Percentiles rank a stretch among this genome's conserved stretches.
phyloP scores from a whole-genome alignment of 2,329 filamentous ascomycete genomes.

The Diaporthe citri region DNA sequence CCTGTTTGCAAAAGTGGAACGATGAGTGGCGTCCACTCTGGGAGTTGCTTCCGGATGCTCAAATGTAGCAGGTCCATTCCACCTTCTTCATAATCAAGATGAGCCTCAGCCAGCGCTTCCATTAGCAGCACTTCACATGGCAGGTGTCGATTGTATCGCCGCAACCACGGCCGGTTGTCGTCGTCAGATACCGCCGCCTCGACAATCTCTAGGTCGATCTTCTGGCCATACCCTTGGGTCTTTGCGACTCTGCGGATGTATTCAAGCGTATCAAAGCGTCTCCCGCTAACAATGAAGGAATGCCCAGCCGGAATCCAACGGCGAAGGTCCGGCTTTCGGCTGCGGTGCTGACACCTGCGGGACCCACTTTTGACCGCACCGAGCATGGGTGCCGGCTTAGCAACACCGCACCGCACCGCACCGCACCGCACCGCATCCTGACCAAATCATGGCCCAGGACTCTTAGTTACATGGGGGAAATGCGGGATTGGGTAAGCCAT shows the following conservation, averaged over 20 bases:
- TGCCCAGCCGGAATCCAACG: too few relatives aligned
- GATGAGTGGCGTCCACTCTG: not conserved
- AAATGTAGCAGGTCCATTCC: not conserved
- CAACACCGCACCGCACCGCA: not conserved
- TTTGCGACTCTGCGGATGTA: not conserved
- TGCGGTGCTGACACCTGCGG: slow-evolving; percentile 10
- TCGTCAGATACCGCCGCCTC: not conserved
- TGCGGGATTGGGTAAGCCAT: not conserved
- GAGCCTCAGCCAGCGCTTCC: not conserved
- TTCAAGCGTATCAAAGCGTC: not conserved
- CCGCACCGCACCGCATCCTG: not conserved
- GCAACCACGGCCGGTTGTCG: not conserved
- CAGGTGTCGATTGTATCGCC: not conserved
- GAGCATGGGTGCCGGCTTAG: not conserved
- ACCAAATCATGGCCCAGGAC: not conserved
- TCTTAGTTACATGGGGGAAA: not conserved
- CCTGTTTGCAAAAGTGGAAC: not conserved
- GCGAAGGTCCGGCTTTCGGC: not conserved
- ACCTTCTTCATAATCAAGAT: not conserved
- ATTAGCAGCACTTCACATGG: not conserved
- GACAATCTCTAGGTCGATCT: not conserved
- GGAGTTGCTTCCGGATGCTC: not conserved
- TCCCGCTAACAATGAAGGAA: not conserved
- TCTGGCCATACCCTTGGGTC: not conserved
- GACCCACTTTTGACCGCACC: slow-evolving; percentile 24